Evolutionary conservation across 1,139 yeast species (phyloP).

Genomic region (Pneumocystis jirovecii): DNA sequence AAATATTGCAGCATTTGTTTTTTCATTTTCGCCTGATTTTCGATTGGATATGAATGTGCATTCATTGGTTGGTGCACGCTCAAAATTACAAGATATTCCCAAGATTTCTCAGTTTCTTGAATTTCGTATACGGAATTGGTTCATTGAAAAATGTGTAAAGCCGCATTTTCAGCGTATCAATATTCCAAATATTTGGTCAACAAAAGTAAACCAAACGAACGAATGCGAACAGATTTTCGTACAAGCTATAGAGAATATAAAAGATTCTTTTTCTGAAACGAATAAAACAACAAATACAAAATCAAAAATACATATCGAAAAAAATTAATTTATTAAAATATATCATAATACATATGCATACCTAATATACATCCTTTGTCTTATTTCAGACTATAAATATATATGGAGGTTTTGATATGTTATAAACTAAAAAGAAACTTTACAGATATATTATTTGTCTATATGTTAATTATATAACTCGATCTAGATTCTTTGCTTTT

Average conservation of each 20-base stretch:
- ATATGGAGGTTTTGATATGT: background rate
- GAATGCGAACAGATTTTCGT: background rate
- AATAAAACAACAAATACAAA: background rate
- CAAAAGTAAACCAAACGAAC: background rate
- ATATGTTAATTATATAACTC: background rate
- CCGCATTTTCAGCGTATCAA: slow-evolving; percentile 78
- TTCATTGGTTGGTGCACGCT: slow-evolving; percentile 81
- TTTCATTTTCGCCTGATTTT: slow-evolving; percentile 84
- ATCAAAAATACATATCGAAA: background rate
- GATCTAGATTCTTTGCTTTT: background rate
- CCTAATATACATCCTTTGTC: background rate
- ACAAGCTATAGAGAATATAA: background rate
- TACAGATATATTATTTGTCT: background rate
- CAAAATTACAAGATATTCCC: slow-evolving; percentile 85
- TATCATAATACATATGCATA: background rate
- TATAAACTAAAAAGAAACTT: background rate
- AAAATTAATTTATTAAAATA: background rate
- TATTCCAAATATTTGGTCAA: slow-evolving; percentile 70
- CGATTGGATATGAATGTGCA: slow-evolving; percentile 71
- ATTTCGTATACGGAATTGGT: slow-evolving; percentile 70
- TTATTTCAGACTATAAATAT: background rate
- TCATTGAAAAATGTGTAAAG: slow-evolving; percentile 80
- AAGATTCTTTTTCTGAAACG: background rate
- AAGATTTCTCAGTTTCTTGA: slow-evolving; percentile 77
- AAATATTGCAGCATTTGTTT: slow-evolving; percentile 55